Evolutionary conservation across 139 green algal species (phyloP).

Genomic region (Coelastrella sp.): DNA sequence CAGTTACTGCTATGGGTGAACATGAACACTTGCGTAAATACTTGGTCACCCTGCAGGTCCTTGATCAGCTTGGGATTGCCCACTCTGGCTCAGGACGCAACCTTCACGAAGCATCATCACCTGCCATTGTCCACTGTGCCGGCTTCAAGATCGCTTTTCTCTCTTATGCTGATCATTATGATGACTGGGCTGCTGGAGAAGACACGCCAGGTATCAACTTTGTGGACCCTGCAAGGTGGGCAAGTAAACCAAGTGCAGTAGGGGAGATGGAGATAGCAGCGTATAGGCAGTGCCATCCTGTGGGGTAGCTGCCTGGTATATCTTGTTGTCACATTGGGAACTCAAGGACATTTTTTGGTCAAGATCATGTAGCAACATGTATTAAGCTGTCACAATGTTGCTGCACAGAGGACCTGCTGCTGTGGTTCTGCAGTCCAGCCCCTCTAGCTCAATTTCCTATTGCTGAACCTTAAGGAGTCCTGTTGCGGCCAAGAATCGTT

Average conservation of each 20-base stretch:
- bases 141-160: conserved; percentile 61
- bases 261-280: neutral
- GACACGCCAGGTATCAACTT: conserved; percentile 66
- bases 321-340: no score
- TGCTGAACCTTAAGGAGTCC: no score
- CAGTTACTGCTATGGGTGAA: no score
- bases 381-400: no score
- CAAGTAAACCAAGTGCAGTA: neutral
- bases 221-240: conserved; percentile 61
- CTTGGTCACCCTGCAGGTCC: conserved; percentile 21
- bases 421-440: no score
- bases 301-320: no score
- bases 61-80: conserved; percentile 56
- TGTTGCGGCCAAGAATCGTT: no score
- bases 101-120: neutral
- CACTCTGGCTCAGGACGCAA: conserved; percentile 57
- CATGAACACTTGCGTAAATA: no score
- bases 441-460: no score
- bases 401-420: no score
- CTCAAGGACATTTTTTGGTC: no score
- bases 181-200: conserved; percentile 62
- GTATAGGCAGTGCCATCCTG: neutral
- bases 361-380: no score
- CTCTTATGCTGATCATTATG: conserved; percentile 65
- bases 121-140: neutral